Base-by-base conservation (phyloP, 2,329 filamentous ascomycete genomes). In the Didymella exigua region DNA sequence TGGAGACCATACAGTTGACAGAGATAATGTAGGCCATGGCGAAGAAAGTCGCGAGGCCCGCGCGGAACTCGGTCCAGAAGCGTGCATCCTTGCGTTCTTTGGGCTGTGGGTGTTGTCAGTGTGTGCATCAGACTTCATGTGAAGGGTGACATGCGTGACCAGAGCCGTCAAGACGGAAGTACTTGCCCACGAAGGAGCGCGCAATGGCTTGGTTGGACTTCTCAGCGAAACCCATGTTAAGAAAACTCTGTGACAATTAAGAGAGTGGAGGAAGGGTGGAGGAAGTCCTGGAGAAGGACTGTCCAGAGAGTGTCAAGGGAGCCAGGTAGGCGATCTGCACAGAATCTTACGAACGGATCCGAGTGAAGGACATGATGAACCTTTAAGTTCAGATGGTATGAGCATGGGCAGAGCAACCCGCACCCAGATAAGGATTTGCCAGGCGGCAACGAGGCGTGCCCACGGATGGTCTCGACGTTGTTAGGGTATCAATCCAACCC, bases 21-120 rank as follows among this genome's bases (percentile, higher is more conserved):
- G 84, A 84, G 72, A 90, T 89, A 76, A 92, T 91, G 60, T 75
- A 75, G 52, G 72, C 72, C 72, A 75, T 76, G 48, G 77, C 77
- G 59, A 79, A 79, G 70, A 80, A 79, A 2, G 89, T 92, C 23
- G 90, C 90, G 31, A 96, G 77, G 42, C 91, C 91, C 55, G 89
- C 91, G 58, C 91, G 88, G 49, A 96, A 80, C 77, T 96, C 91
- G 43, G 91, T 96, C 67, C 90, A 86, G 79, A 96, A 96, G 65
- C 83, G 82, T 27, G 90, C 88, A 19, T 87, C 87, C 70, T 90
- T 88, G 48, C 90, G 86, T 74, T 90, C 87, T 65, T 81, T 84
- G 62, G 82, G 83, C 87, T 89, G 54, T 55, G 54, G 46, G 49
- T 60, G 18, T 21, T 43, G 53, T 72, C 58, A 74, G 60, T 45